Conservation (phyloP, 2,329 filamentous ascomycete genomes). For the Orbilia quercus region DNA sequence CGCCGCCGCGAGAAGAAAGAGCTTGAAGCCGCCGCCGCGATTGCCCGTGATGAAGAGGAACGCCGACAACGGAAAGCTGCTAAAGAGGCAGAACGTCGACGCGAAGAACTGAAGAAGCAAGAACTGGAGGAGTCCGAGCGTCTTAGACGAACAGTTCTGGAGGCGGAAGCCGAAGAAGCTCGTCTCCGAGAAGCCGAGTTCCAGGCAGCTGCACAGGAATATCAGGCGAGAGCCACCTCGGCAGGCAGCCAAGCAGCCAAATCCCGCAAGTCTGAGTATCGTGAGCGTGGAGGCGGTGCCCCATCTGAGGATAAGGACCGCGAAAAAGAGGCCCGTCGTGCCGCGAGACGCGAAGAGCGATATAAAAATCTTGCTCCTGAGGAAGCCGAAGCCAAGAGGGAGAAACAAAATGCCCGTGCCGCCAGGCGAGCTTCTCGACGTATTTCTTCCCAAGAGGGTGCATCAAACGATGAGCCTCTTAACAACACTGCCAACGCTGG, state of each 20-base stretch:
- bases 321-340: constrained; percentile 52
- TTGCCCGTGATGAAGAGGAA: constrained; percentile 51
- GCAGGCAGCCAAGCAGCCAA: constrained; percentile 50
- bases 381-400: constrained; percentile 49
- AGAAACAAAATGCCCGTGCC: constrained; percentile 36
- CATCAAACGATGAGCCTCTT: constrained; percentile 40
- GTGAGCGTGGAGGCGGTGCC: constrained; percentile 39
- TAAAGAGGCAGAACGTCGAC: constrained; percentile 43
- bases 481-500: constrained; percentile 39
- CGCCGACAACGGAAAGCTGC: constrained; percentile 48
- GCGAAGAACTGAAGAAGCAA: constrained; percentile 39
- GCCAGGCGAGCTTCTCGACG: constrained; percentile 51
- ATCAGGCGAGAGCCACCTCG: constrained; percentile 49
- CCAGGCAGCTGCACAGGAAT: constrained; percentile 44
- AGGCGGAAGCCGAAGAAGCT: constrained; percentile 52
- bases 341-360: constrained; percentile 47
- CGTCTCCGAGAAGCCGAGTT: constrained; percentile 50
- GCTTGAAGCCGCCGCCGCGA: constrained; percentile 47
- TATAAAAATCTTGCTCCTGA: constrained; percentile 53
- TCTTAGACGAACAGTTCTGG: constrained; percentile 36
- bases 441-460: constrained; percentile 48
- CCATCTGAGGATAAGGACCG: constrained; percentile 48
- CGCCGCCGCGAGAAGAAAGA: constrained; percentile 47
- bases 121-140: constrained; percentile 51
- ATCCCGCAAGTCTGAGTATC: constrained; percentile 51